Evolutionary conservation across 108 stramenopile species (phyloP).

Genomic region (Cyclotella atomus): DNA sequence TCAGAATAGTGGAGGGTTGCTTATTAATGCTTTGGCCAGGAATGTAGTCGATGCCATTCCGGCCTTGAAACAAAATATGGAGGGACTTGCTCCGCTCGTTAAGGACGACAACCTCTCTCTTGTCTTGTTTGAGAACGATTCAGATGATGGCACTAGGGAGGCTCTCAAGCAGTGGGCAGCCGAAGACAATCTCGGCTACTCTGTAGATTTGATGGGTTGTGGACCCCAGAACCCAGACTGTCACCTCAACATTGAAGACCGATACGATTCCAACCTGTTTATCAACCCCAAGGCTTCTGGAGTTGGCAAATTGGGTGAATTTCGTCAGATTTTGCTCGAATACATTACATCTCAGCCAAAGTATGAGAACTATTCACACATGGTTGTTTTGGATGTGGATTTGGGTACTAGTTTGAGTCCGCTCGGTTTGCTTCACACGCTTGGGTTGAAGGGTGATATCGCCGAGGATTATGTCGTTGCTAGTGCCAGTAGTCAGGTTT

Average conservation of each 20-base stretch:
- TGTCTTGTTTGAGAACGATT: conserved; percentile 62
- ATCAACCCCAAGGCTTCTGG: conserved; percentile 42
- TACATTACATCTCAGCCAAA: conserved; percentile 43
- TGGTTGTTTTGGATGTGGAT: conserved; percentile 58
- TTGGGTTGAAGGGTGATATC: conserved; percentile 39
- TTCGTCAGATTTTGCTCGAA: conserved; percentile 49
- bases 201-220: conserved; percentile 52
- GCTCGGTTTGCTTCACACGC: conserved; percentile 51
- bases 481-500: conserved; percentile 43
- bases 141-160: conserved; percentile 51
- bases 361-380: conserved; percentile 54
- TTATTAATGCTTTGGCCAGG: conserved; percentile 55
- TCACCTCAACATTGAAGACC: conserved; percentile 41
- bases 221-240: conserved; percentile 52
- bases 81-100: conserved; percentile 48
- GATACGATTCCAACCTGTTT: conserved; percentile 52
- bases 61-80: conserved; percentile 45
- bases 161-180: conserved; percentile 44
- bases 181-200: conserved; percentile 26
- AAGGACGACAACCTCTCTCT: conserved; percentile 39
- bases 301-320: conserved; percentile 56
- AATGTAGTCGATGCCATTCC: conserved; percentile 50
- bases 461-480: conserved; percentile 45
- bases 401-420: conserved; percentile 47
- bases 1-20: conserved; percentile 40